Percentiles rank a stretch among this genome's conserved stretches.
phyloP scores from a whole-genome alignment of 176 grass and related monocot species.

The Chloris gayana region DNA sequence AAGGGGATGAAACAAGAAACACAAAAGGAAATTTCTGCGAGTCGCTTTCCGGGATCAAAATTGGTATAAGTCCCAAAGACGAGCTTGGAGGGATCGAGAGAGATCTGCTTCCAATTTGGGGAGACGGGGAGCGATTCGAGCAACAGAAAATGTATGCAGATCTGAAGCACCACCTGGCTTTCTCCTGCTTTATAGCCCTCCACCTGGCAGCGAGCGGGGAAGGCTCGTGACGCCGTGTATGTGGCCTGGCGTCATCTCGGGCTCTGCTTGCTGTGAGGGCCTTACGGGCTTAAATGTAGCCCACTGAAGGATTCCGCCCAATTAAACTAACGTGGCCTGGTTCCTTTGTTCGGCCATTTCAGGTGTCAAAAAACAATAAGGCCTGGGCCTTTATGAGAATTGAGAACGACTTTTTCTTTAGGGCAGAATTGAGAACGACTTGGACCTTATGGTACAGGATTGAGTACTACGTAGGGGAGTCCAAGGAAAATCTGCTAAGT shows the following conservation, averaged over 20 bases:
- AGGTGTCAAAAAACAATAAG: too few relatives aligned
- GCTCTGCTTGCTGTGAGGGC: neutral
- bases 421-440: neutral
- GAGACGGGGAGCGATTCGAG: neutral
- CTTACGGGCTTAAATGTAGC: neutral
- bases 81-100: neutral
- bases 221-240: too few relatives aligned
- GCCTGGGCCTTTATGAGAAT: too few relatives aligned
- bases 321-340: neutral
- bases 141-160: neutral
- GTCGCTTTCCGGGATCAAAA: neutral
- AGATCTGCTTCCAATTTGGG: neutral
- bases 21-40: neutral
- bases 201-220: slow-evolving; percentile 2
- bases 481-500: too few relatives aligned
- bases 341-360: neutral
- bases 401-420: neutral
- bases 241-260: neutral
- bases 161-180: neutral
- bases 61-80: neutral
- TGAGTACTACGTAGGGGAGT: neutral
- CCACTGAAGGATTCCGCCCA: neutral
- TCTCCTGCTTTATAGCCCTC: neutral
- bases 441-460: neutral
- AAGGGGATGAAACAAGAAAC: neutral